phyloP scores from a whole-genome alignment of 441 rosid genomes.

The Erodium texanum region DNA sequence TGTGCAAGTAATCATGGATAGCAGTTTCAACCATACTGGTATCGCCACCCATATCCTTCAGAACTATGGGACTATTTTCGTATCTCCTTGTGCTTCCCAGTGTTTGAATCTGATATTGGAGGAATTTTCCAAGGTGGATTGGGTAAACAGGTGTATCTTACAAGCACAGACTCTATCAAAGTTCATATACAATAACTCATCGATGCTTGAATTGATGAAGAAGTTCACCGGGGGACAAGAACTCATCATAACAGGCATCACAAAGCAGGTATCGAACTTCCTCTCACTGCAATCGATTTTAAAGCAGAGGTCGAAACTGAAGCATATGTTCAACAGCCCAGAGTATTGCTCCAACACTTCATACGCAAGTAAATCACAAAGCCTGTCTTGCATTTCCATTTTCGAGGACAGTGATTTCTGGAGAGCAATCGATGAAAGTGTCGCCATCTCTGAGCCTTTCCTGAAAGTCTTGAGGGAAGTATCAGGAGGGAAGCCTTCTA shows the following conservation, averaged over 20 bases:
- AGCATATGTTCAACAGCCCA: conserved; percentile 63
- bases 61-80: conserved; percentile 61
- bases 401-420: conserved; percentile 70
- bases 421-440: conserved; percentile 75
- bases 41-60: conserved; percentile 59
- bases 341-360: conserved; percentile 49
- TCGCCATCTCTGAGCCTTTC: conserved; percentile 83
- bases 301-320: conserved; percentile 62
- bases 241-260: conserved; percentile 57
- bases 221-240: conserved; percentile 63
- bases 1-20: conserved; percentile 76
- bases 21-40: conserved; percentile 51
- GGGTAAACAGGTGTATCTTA: conserved; percentile 63
- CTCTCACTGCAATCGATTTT: conserved; percentile 59
- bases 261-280: conserved; percentile 59
- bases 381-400: conserved; percentile 40
- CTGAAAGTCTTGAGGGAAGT: conserved; percentile 75
- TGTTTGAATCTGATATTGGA: conserved; percentile 65
- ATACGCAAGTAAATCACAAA: conserved; percentile 51
- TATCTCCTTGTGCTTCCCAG: conserved; percentile 76
- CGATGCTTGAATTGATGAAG: conserved; percentile 68
- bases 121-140: conserved; percentile 73
- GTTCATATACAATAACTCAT: conserved; percentile 53
- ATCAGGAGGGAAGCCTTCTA: conserved; percentile 64
- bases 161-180: conserved; percentile 64